phyloP scores from a whole-genome alignment of 2,329 filamentous ascomycete genomes.

The Fusarium haematococcum region DNA sequence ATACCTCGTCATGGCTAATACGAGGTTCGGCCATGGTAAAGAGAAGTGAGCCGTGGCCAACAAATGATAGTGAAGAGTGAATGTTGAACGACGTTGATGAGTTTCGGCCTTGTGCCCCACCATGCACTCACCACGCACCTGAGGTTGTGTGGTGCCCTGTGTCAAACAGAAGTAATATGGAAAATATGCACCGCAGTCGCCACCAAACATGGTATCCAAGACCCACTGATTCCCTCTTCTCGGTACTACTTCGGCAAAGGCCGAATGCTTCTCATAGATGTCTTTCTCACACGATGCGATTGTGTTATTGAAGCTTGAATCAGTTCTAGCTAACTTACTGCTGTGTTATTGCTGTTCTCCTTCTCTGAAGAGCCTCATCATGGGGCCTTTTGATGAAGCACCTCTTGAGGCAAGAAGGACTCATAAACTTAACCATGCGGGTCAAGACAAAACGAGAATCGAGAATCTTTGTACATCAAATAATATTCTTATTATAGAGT shows the following conservation, averaged over 20 bases:
- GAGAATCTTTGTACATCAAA: too few relatives aligned
- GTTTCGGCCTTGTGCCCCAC: constrained; percentile 39
- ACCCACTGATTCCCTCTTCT: background rate
- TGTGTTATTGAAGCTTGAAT: background rate
- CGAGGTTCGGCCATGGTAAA: constrained; percentile 38
- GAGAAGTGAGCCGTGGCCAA: constrained; percentile 3
- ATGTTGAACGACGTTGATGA: constrained; percentile 28
- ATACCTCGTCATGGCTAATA: constrained; percentile 45
- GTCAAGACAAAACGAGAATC: too few relatives aligned
- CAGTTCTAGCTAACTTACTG: too few relatives aligned
- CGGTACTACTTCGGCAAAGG: background rate
- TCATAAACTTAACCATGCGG: background rate
- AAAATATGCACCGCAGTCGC: background rate
- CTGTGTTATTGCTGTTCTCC: background rate
- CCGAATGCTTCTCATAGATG: background rate
- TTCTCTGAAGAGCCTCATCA: background rate
- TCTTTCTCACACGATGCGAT: background rate
- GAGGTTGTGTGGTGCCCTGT: constrained; percentile 24
- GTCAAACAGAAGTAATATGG: background rate
- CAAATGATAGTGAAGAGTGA: constrained; percentile 21
- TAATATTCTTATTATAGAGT: too few relatives aligned
- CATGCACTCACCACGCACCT: constrained; percentile 3
- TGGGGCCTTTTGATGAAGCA: background rate
- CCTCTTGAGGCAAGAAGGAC: background rate
- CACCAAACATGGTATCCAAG: background rate